phyloP scores from a whole-genome alignment of 2,329 filamentous ascomycete genomes.

The Diatrype stigma region DNA sequence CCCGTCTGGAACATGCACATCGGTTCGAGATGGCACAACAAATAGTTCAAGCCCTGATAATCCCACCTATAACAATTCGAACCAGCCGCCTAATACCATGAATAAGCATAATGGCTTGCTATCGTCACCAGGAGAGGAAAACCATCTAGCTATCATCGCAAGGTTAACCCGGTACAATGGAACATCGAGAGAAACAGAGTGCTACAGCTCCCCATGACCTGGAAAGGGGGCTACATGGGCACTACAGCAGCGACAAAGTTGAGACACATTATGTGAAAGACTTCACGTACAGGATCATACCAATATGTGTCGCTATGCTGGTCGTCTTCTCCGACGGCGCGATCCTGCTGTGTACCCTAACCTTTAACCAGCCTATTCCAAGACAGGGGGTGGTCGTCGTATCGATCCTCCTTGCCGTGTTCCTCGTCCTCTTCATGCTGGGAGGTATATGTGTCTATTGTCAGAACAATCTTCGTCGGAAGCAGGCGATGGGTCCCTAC shows the following conservation, averaged over 20 bases:
- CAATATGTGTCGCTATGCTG: constrained; percentile 15
- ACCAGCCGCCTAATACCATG: background rate
- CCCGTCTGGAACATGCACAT: background rate
- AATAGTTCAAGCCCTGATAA: background rate
- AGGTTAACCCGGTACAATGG: constrained; percentile 8
- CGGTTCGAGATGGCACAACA: background rate
- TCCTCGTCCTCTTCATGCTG: constrained; percentile 17
- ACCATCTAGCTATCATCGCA: background rate
- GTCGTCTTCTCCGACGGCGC: constrained; percentile 19
- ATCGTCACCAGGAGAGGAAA: constrained; percentile 16
- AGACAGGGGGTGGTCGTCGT: constrained; percentile 14
- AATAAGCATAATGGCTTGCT: background rate
- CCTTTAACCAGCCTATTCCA: constrained; percentile 15
- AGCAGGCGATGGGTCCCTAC: constrained; percentile 3
- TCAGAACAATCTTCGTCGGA: constrained; percentile 8
- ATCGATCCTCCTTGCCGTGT: constrained; percentile 12
- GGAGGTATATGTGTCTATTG: constrained; percentile 14
- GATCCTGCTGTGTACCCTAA: constrained; percentile 17
- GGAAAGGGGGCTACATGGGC: constrained; percentile 12
- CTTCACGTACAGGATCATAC: constrained; percentile 21
- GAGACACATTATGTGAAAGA: constrained; percentile 12
- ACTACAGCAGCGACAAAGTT: background rate
- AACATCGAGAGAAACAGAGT: constrained; percentile 3
- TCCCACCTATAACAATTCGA: background rate
- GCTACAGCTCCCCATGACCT: constrained; percentile 4